Base-by-base conservation (phyloP, 257 asterid genomes). In the Solanum virginianum region DNA sequence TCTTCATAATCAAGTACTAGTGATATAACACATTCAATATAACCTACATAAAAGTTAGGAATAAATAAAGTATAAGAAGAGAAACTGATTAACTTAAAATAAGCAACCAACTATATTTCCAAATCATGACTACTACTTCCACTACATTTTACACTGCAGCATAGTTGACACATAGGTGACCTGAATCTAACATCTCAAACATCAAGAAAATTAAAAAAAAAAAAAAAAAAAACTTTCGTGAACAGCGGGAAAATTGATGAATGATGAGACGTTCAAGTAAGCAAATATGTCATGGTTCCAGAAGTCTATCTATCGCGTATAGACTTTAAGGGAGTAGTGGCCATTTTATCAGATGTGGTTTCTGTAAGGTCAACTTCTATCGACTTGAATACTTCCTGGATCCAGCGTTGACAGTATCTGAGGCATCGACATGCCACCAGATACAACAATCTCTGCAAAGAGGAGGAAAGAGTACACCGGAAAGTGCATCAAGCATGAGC, bases 401-500 rank as follows among this genome's bases (percentile, higher is more conserved):
- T 89, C 93, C 82, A 88, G 55, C 0, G 92, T 91, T 2, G 92
- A 89, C 11, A 91, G 86, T 79, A 88, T 86, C 83, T 89, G 91
- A 2, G 92, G 93, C 93, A 89, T 91, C 26, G 93, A 89, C 93
- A 91, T 89, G 45, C 93, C 93, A 82, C 93, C 93, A 53, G 93
- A 89, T 68, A 91, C 92, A 51, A 91, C 92, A 47, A 89, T 88
- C 87, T 91, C 93, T 91, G 91, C 85, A 82, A 84, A 41, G 11
- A 66, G 8, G 83, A 45, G 80, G 54, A 54, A 10, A 71, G 36
- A 56, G 69, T 49, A 84, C 51, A 10, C 55, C 41, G 54, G 81
- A 47, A 87, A 77, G 63, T 77, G 82, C 59, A 22, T 75, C 1
- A 22, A 75, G 41, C 22, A 49, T 74, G 57, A 74, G 14, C 62